phyloP scores from a whole-genome alignment of 2,329 filamentous ascomycete genomes.

The Neonectria faginata region DNA sequence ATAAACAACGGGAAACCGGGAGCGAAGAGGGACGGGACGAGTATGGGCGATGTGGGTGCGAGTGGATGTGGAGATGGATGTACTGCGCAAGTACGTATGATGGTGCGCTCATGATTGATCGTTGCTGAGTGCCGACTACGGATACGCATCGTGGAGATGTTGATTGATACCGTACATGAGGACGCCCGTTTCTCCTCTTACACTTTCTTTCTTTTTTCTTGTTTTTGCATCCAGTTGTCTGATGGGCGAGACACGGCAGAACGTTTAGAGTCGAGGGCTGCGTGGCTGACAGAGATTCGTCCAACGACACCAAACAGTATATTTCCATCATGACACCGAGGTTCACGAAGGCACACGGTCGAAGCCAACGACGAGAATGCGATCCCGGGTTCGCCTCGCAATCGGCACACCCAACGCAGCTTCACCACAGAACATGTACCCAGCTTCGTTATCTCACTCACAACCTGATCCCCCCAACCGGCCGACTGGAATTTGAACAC shows the following conservation, averaged over 20 bases:
- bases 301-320: background rate
- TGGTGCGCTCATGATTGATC: background rate
- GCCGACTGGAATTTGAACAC: background rate
- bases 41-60: background rate
- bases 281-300: too few relatives aligned
- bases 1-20: constrained; percentile 15
- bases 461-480: background rate
- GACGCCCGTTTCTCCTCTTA: background rate
- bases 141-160: constrained; percentile 1
- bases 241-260: too few relatives aligned
- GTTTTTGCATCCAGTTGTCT: too few relatives aligned
- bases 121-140: background rate
- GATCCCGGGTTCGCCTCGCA: background rate
- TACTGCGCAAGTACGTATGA: background rate
- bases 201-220: background rate
- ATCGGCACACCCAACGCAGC: constrained; percentile 1
- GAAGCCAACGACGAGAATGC: background rate
- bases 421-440: background rate
- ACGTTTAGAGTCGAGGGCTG: background rate
- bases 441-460: constrained; percentile 6
- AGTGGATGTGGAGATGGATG: constrained; percentile 6
- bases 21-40: constrained; percentile 16
- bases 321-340: background rate
- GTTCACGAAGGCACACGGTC: background rate
- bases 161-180: background rate